Conservation (phyloP, 208 protist genomes). For the Balamuthia mandrillaris region DNA sequence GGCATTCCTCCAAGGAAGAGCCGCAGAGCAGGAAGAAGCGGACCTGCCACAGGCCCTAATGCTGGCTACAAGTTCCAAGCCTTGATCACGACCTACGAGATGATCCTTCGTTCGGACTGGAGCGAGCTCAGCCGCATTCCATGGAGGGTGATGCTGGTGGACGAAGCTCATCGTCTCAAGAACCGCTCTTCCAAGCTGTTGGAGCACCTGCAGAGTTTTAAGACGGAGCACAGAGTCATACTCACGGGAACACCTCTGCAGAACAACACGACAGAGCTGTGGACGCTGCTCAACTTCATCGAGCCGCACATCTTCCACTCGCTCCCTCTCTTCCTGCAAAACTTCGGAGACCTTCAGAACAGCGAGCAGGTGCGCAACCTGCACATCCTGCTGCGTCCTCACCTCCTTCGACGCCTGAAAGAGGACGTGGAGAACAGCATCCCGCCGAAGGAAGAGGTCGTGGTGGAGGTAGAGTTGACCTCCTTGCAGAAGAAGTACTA, state of each 20-base stretch:
- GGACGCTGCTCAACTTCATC: slow-evolving; percentile 89
- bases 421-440: slow-evolving; percentile 92
- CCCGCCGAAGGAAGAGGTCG: slow-evolving; percentile 86
- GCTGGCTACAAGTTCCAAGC: slow-evolving; percentile 83
- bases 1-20: not conserved
- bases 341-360: slow-evolving; percentile 63
- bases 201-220: slow-evolving; percentile 27
- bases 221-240: slow-evolving; percentile 42
- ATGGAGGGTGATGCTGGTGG: slow-evolving; percentile 88
- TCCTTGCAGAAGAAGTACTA: slow-evolving; percentile 82
- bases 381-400: slow-evolving; percentile 76
- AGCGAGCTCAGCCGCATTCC: slow-evolving; percentile 78
- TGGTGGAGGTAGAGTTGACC: slow-evolving; percentile 75
- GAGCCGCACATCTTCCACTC: slow-evolving; percentile 75
- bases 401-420: slow-evolving; percentile 93
- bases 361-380: slow-evolving; percentile 64
- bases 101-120: slow-evolving; percentile 75
- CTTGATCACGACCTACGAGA: slow-evolving; percentile 90
- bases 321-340: slow-evolving; percentile 53
- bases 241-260: slow-evolving; percentile 77
- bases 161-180: slow-evolving; percentile 92
- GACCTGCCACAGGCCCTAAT: slow-evolving; percentile 55
- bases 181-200: slow-evolving; percentile 41
- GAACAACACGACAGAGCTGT: slow-evolving; percentile 91
- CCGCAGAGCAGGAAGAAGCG: no score